Base-by-base conservation (phyloP, 1,139 yeast genomes). In the Yamadazyma triangularis region DNA sequence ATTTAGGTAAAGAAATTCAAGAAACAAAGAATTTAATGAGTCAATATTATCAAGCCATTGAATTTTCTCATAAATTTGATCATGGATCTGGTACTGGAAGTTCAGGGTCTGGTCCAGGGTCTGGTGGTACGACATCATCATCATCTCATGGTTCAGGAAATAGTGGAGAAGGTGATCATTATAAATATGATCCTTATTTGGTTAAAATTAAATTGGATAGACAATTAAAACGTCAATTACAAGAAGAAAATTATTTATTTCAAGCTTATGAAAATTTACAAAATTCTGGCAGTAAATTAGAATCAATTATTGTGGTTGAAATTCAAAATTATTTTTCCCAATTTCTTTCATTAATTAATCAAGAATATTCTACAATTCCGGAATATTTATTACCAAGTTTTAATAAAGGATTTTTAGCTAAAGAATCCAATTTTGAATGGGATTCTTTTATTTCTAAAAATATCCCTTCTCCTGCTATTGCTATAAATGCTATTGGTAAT, bases 241-340 rank as follows among this genome's bases (percentile, higher is more conserved):
- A 72, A 15, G 96, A 88, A 55, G 97, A 91, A 53, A 83, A 82
- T 53, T 82, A 80, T 47, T 66, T 91, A 32, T 84, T 86, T 47
- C 95, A 88, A 50, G 96, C 97, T 0, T 89, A 76, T 51, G 70
- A 79, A 42, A 89, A 91, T 56, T 68, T 89, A 44, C 96, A 91
- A 60, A 75, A 77, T 25, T 84, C 95, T 1, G 96, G 95, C 28
- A 79, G 83, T 37, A 93, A 88, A 51, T 71, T 93, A 43, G 97
- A 89, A 57, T 78, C 82, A 42, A 91, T 87, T 38, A 93, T 91
- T 14, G 87, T 84, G 25, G 70, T 79, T 53, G 96, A 89, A 53
- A 66, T 91, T 32, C 97, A 89, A 60, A 80, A 78, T 45, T 87
- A 93, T 23, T 57, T 88, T 41, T 74, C 81, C 8, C 73, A 72